Conservation (phyloP, 2,329 filamentous ascomycete genomes). For the Diaporthe citri region DNA sequence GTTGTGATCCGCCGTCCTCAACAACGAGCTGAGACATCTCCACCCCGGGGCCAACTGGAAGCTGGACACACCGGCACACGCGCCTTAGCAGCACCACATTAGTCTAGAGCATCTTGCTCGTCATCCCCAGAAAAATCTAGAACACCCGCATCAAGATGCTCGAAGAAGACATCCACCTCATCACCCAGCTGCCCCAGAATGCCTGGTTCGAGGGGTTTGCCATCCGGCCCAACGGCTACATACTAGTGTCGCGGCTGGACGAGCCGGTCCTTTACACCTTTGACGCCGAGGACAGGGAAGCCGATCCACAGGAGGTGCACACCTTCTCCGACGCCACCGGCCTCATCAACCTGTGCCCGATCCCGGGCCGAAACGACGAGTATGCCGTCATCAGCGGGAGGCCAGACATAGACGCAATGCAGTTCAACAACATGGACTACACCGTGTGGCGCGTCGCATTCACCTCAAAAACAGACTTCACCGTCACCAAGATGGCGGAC, state of each 20-base stretch:
- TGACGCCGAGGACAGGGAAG: slow-evolving; percentile 23
- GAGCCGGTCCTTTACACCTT: slow-evolving; percentile 33
- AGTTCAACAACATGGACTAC: slow-evolving; percentile 21
- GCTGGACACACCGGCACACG: neutral
- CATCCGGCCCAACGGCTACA: slow-evolving; percentile 21
- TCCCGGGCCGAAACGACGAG: slow-evolving; percentile 12
- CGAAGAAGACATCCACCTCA: slow-evolving; percentile 31
- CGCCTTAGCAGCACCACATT: neutral
- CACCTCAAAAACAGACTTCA: neutral
- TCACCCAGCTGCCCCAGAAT: slow-evolving; percentile 33
- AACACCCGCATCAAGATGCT: slow-evolving; percentile 1
- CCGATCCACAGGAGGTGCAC: slow-evolving; percentile 29
- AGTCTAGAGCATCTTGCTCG: neutral
- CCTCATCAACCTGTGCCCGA: slow-evolving; percentile 27
- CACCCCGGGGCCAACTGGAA: neutral
- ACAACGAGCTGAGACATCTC: slow-evolving; percentile 8
- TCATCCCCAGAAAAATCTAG: neutral
- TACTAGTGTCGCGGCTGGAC: slow-evolving; percentile 31
- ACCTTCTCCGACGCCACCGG: slow-evolving; percentile 11
- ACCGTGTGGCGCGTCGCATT: slow-evolving; percentile 27
- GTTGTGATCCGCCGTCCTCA: slow-evolving; percentile 20
- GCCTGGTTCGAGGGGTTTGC: slow-evolving; percentile 34
- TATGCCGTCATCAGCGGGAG: slow-evolving; percentile 31
- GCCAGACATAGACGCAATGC: slow-evolving; percentile 28
- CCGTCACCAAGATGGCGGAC: slow-evolving; percentile 24